These are phyloP conservation scores for Talaromyces amestolkiae DNA, from an alignment of 2,329 filamentous ascomycete species.

Conservation along the genomic window DNA sequence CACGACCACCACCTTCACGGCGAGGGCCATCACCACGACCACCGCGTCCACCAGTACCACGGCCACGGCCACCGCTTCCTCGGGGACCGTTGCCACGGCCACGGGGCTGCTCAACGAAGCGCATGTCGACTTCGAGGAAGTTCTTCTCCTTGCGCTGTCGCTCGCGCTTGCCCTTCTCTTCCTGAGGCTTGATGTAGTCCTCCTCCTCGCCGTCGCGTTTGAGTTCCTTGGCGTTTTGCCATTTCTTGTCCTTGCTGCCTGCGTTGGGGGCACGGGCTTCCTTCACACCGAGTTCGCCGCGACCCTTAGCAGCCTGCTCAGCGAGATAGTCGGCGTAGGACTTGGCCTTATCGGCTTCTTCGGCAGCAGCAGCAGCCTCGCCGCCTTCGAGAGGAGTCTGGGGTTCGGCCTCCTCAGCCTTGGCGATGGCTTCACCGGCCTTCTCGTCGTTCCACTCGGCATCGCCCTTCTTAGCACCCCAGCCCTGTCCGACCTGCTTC, in stretches of 20 bases:
- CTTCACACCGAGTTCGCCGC: constrained; percentile 60
- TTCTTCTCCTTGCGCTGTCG: constrained; percentile 92
- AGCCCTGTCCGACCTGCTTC: constrained; percentile 69
- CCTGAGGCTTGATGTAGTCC: constrained; percentile 68
- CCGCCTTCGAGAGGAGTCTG: constrained; percentile 49
- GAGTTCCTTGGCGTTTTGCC: constrained; percentile 74
- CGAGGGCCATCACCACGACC: constrained; percentile 30
- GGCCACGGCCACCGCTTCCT: constrained; percentile 50
- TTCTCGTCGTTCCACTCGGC: constrained; percentile 89
- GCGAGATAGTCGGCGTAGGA: constrained; percentile 87
- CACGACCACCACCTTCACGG: constrained; percentile 31
- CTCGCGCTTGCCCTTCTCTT: constrained; percentile 76
- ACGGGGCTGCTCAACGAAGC: constrained; percentile 68
- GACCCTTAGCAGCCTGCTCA: constrained; percentile 73
- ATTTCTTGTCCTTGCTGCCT: constrained; percentile 91
- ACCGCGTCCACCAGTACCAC: constrained; percentile 40
- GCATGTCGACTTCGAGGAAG: constrained; percentile 81
- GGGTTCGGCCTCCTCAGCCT: constrained; percentile 75
- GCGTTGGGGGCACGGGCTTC: constrained; percentile 89
- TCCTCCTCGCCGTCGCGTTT: constrained; percentile 60
- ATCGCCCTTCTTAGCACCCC: constrained; percentile 78
- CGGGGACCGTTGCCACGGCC: constrained; percentile 49
- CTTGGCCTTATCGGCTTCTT: constrained; percentile 75
- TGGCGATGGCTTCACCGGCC: constrained; percentile 84
- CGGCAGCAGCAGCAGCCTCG: constrained; percentile 31